phyloP scores from a whole-genome alignment of 805 yeast genomes.

The Kodamaea sagamina region DNA sequence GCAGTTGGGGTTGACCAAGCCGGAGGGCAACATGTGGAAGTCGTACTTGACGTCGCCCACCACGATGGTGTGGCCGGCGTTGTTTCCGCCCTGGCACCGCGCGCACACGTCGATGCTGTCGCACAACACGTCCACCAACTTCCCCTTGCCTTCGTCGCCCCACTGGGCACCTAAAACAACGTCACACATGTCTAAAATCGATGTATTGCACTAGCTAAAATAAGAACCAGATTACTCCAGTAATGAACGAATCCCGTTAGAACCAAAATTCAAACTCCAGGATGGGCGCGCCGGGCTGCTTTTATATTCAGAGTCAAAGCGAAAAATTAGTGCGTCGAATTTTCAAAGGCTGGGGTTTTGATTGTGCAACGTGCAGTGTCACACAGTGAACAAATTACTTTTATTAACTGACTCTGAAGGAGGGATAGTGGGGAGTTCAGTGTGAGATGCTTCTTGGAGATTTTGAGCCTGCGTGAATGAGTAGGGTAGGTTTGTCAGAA shows the following conservation, averaged over 20 bases:
- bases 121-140: constrained; percentile 91
- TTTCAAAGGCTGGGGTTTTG: background rate
- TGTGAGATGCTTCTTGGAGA: too few relatives aligned
- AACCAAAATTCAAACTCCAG: constrained; percentile 19
- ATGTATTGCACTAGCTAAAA: background rate
- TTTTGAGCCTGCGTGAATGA: too few relatives aligned
- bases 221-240: constrained; percentile 19
- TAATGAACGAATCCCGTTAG: constrained; percentile 33
- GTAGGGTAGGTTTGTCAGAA: too few relatives aligned
- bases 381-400: too few relatives aligned
- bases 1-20: constrained; percentile 93
- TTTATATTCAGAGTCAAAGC: background rate
- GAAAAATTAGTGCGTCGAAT: background rate
- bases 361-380: too few relatives aligned
- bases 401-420: too few relatives aligned
- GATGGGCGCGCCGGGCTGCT: background rate
- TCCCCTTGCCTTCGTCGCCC: constrained; percentile 99
- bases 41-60: constrained; percentile 87
- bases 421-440: too few relatives aligned
- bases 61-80: constrained; percentile 98
- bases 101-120: constrained; percentile 96
- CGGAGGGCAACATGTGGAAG: constrained; percentile 98
- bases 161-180: constrained; percentile 98
- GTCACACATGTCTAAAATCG: constrained; percentile 57
- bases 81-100: constrained; percentile 98